Evolutionary conservation across 768 basidiomycete genomes (phyloP), one percentile per base, ranked within the genome.

Genomic region (Psilocybe tampanensis): DNA sequence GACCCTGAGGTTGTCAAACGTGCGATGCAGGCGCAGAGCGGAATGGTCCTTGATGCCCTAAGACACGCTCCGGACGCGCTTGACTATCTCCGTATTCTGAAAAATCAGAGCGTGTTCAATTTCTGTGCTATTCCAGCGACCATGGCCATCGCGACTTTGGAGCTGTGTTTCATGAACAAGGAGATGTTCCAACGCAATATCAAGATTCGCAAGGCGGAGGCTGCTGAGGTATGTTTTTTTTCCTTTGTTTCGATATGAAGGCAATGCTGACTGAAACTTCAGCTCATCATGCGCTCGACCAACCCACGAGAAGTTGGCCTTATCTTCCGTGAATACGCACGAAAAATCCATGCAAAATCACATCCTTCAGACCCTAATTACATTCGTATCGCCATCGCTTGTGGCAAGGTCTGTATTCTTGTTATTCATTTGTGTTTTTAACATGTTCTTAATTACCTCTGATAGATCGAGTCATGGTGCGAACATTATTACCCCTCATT

Each of bases 101-200:
- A 84, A 71, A 95, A 92, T 74, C 95, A 98, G 75, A 90, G 82
- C 55, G 87, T 97, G 18, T 98, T 98, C 81, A 92, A 92, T 68
- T 98, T 98, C 73, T 94, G 92, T 63, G 94, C 96, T 0, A 91
- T 98, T 56, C 96, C 96, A 6, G 91, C 88, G 17, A 83, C 88
- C 12, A 98, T 98, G 95, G 95, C 96, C 0, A 89, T 99, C 61
- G 95, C 96, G 9, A 98, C 96, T 8, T 80, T 99, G 19, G 84
- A 88, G 48, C 72, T 92, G 44, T 96, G 94, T 71, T 98, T 95
- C 76, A 95, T 93, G 92, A 98, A 98, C 74, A 83, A 84, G 8
- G 76, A 76, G 8, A 90, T 98, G 82, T 86, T 98, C 72, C 81
- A 89, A 62, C 74, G 81, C 65, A 95, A 97, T 69, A 86, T 97